These are phyloP conservation scores for Fimicolochytrium jonesii DNA, from an alignment of 192 early-diverging fungal species.

Conservation along the genomic window DNA sequence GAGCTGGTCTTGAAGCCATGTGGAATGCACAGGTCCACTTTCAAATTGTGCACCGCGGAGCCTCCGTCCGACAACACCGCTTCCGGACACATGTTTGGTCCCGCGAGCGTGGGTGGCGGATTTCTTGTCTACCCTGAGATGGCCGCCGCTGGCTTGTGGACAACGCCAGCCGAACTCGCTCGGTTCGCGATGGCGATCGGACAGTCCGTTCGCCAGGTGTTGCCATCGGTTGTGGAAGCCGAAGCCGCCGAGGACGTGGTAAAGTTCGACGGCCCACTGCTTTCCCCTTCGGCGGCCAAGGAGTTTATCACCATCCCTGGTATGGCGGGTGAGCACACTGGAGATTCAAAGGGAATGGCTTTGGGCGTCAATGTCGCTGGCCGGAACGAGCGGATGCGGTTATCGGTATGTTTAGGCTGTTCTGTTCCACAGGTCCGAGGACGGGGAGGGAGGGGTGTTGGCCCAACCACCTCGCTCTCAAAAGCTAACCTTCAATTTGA, in stretches of 20 bases:
- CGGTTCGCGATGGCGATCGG: background rate
- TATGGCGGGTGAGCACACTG: too few species aligned
- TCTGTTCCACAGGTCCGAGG: too few species aligned
- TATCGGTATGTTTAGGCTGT: too few species aligned
- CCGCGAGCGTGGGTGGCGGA: slow-evolving; percentile 11
- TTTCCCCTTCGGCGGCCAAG: background rate
- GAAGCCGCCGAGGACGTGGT: too few species aligned
- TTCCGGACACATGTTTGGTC: slow-evolving; percentile 8
- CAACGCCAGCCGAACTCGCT: slow-evolving; percentile 23
- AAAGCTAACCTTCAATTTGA: too few species aligned
- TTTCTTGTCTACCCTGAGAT: slow-evolving; percentile 32
- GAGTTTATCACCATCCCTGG: slow-evolving; percentile 4
- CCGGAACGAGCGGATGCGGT: too few species aligned
- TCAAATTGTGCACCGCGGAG: slow-evolving; percentile 3
- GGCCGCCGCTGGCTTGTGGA: slow-evolving; percentile 39
- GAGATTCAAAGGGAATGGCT: too few species aligned
- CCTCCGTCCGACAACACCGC: slow-evolving; percentile 14
- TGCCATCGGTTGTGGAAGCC: too few species aligned
- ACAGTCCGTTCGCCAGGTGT: background rate
- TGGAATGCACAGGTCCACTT: slow-evolving; percentile 20
- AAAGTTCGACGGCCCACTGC: too few species aligned
- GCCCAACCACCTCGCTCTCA: too few species aligned
- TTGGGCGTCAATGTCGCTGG: too few species aligned
- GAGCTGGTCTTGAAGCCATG: slow-evolving; percentile 24
- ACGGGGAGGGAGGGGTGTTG: too few species aligned